A percentile compares a stretch with the other conserved stretches of the same genome.
Evolutionary conservation across 169 alveolate species (phyloP).

Genomic region (Plasmodium reichenowi): DNA sequence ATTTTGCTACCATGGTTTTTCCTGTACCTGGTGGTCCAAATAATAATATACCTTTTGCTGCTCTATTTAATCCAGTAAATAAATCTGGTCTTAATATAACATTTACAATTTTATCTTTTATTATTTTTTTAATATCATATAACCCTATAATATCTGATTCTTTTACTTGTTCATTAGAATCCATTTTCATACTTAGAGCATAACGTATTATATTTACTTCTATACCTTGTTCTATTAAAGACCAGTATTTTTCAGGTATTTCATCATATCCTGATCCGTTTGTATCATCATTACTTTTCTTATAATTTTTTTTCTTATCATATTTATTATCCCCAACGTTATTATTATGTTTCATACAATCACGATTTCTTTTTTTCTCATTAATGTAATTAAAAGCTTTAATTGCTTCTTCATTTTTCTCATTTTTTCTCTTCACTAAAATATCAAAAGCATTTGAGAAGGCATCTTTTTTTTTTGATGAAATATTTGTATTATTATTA

Average conservation of each 20-base stretch:
- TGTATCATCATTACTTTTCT: slow-evolving; percentile 33
- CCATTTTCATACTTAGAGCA: slow-evolving; percentile 62
- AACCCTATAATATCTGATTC: slow-evolving; percentile 85
- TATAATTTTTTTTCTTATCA: slow-evolving; percentile 23
- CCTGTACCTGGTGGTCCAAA: slow-evolving; percentile 94
- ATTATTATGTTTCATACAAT: neutral
- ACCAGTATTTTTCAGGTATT: slow-evolving; percentile 29
- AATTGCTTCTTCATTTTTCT: slow-evolving; percentile 63
- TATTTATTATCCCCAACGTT: slow-evolving; percentile 3
- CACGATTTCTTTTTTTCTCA: slow-evolving; percentile 40
- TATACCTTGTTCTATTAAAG: slow-evolving; percentile 41
- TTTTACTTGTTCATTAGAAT: slow-evolving; percentile 67
- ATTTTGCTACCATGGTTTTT: slow-evolving; percentile 91
- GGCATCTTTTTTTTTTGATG: slow-evolving; percentile 18
- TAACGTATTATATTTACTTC: slow-evolving; percentile 42
- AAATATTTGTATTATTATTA: neutral
- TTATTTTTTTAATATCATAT: slow-evolving; percentile 82
- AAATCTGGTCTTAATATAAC: slow-evolving; percentile 90
- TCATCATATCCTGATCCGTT: slow-evolving; percentile 38
- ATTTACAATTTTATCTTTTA: slow-evolving; percentile 88
- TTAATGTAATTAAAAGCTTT: slow-evolving; percentile 50
- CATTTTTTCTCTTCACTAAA: slow-evolving; percentile 45
- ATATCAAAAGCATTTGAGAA: slow-evolving; percentile 59
- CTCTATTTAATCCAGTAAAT: slow-evolving; percentile 90
- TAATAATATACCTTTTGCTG: slow-evolving; percentile 90